Base-by-base conservation (phyloP, 164 flowering plant species). In the Protea cynaroides region DNA sequence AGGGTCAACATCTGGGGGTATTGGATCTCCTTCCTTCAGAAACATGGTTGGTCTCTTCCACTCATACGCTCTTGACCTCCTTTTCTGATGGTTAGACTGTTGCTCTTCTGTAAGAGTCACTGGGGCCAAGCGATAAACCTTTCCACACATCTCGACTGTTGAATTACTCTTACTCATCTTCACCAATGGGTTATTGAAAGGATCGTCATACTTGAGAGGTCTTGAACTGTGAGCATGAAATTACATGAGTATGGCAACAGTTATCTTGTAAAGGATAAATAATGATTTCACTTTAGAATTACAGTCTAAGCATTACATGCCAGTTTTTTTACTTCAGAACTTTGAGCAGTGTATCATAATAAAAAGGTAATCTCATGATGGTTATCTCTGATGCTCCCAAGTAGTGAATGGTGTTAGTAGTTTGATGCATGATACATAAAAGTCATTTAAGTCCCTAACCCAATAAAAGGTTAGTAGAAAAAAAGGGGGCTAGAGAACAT, bases 1-100 rank as follows among this genome's bases (percentile, higher is more conserved):
- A 71, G 99, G 97, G 74, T 94, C 97, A 63, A 94, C 96, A 81
- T 89, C 93, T 25, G 95, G 86, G 29, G 99, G 99, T 56, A 94
- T 57, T 3, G 84, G 59, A 64, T 94, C 99, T 57, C 97, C 99
- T 83, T 94, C 99, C 75, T 84, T 91, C 22, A 94, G 84, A 70
- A 89, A 91, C 9, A 86, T 67, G 9, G 88, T 88, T 1, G 99
- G 99, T 71, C 99, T 84, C 81, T 89, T 94, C 99, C 99, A 94
- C 75, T 94, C 92, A 67, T 94, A 94, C 40, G 99, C 99, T 58
- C 96, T 86, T 47, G 97, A 89, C 69, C 99, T 86, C 76, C 99
- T 82, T 63, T 76, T 94, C 78, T 91, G 91, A 83, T 94, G 99
- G 67, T 74, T 66, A 29, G 84, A 74, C 63, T 84, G 96, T 56